Conservation (phyloP, 352 stramenopile species). For the Phytophthora brassicae region DNA sequence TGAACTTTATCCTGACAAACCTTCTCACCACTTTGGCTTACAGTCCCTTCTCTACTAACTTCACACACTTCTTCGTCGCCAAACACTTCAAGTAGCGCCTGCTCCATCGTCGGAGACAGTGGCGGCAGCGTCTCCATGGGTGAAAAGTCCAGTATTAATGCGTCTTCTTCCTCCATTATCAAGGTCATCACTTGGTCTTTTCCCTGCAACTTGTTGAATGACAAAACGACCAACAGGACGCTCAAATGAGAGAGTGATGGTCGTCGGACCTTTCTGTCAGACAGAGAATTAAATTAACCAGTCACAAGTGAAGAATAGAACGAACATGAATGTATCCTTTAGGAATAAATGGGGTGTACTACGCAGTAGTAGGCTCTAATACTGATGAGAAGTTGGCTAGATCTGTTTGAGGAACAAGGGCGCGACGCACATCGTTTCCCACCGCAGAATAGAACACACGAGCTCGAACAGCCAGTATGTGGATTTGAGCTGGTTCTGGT, state of each 20-base stretch:
- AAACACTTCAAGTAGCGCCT: slow-evolving; percentile 24
- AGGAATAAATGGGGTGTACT: slow-evolving; percentile 29
- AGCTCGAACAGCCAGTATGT: slow-evolving; percentile 72
- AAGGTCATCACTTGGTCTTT: slow-evolving; percentile 7
- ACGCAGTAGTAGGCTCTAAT: slow-evolving; percentile 29
- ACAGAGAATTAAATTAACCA: too few species aligned
- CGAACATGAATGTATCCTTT: slow-evolving; percentile 4
- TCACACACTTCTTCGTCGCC: slow-evolving; percentile 23
- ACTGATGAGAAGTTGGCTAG: slow-evolving; percentile 12
- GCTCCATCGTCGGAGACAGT: slow-evolving; percentile 27
- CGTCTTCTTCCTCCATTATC: slow-evolving; percentile 1
- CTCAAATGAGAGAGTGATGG: neutral
- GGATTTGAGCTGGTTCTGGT: slow-evolving; percentile 45
- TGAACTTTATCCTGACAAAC: slow-evolving; percentile 9
- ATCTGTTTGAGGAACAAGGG: slow-evolving; percentile 51
- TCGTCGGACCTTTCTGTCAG: too few species aligned
- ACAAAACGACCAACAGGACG: slow-evolving; percentile 9
- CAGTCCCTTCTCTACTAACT: neutral
- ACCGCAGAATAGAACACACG: slow-evolving; percentile 63
- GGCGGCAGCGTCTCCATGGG: slow-evolving; percentile 16
- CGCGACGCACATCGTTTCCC: slow-evolving; percentile 55
- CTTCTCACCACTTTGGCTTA: neutral
- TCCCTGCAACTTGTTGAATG: slow-evolving; percentile 2
- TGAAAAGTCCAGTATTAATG: slow-evolving; percentile 2
- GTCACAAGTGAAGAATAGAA: neutral